Percentiles rank a stretch among this genome's conserved stretches.
Conservation (phyloP, 164 flowering plant species). For the Tinospora cordifolia region DNA sequence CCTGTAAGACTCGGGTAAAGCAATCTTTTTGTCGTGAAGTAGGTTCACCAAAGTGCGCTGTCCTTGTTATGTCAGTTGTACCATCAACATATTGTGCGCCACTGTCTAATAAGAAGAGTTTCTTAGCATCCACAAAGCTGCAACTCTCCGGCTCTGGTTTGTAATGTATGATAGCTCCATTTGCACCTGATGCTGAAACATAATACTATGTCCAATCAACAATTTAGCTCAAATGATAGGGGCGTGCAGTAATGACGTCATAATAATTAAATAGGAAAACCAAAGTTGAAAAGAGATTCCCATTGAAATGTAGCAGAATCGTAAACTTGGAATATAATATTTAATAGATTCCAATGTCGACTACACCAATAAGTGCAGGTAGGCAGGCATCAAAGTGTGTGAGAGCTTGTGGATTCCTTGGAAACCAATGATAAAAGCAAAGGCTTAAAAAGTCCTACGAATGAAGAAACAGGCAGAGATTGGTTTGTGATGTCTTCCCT, state of each 20-base stretch:
- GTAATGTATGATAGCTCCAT: conserved; percentile 97
- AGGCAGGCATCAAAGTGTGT: neutral
- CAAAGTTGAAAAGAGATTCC: neutral
- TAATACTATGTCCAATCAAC: conserved; percentile 4
- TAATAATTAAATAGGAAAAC: neutral
- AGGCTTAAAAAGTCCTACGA: neutral
- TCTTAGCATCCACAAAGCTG: conserved; percentile 52
- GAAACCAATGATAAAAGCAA: neutral
- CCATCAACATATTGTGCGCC: conserved; percentile 97
- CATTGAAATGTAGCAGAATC: neutral
- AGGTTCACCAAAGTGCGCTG: conserved; percentile 93
- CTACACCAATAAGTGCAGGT: neutral
- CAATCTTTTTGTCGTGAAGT: conserved; percentile 76
- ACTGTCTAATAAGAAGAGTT: conserved; percentile 80
- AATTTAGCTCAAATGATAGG: neutral
- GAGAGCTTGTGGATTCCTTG: neutral
- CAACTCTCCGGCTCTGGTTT: conserved; percentile 80
- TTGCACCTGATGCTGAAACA: conserved; percentile 76
- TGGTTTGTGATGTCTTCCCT: neutral
- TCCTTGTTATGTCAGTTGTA: conserved; percentile 92
- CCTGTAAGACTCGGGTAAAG: conserved; percentile 92
- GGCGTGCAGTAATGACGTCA: neutral
- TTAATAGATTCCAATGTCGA: neutral
- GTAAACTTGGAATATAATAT: neutral
- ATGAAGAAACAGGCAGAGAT: neutral